Percentiles rank a stretch among this genome's conserved stretches.
These are phyloP conservation scores for Phycomyces nitens DNA, from an alignment of 192 early-diverging fungal species.

Conservation along the genomic window DNA sequence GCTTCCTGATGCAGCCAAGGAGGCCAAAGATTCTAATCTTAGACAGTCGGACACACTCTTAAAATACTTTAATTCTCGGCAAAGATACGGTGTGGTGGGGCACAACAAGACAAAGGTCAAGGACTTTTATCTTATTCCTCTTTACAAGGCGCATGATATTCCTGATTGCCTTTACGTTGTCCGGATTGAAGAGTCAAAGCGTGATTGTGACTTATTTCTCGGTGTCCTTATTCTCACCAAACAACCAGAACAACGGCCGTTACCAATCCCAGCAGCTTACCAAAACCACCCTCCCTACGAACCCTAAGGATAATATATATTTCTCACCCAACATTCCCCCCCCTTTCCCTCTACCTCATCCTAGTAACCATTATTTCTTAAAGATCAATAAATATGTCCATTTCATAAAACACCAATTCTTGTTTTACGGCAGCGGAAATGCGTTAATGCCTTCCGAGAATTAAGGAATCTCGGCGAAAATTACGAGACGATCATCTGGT, in stretches of 20 bases:
- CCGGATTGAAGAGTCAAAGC: slow-evolving; percentile 32
- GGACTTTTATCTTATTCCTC: slow-evolving; percentile 74
- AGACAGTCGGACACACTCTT: slow-evolving; percentile 50
- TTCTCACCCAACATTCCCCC: background rate
- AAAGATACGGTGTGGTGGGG: slow-evolving; percentile 68
- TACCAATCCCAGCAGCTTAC: background rate
- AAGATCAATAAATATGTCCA: too few relatives aligned
- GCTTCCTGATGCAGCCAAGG: slow-evolving; percentile 5
- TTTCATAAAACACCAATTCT: too few relatives aligned
- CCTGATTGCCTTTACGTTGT: slow-evolving; percentile 56
- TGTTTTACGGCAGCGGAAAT: too few relatives aligned
- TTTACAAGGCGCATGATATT: slow-evolving; percentile 47
- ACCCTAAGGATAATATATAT: background rate
- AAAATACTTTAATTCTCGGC: slow-evolving; percentile 56
- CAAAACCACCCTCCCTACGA: background rate
- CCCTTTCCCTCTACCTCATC: background rate
- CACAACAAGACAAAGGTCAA: slow-evolving; percentile 60
- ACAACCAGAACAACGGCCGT: slow-evolving; percentile 12
- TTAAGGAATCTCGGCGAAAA: too few relatives aligned
- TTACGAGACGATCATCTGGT: too few relatives aligned
- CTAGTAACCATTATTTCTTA: too few relatives aligned
- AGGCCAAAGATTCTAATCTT: slow-evolving; percentile 11
- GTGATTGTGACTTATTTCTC: slow-evolving; percentile 49
- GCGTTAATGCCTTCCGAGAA: too few relatives aligned
- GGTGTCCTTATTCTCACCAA: slow-evolving; percentile 61